A percentile compares a stretch with the other conserved stretches of the same genome.
Conservation (phyloP, 345 rosid genomes). For the Mallotus nudiflorus region DNA sequence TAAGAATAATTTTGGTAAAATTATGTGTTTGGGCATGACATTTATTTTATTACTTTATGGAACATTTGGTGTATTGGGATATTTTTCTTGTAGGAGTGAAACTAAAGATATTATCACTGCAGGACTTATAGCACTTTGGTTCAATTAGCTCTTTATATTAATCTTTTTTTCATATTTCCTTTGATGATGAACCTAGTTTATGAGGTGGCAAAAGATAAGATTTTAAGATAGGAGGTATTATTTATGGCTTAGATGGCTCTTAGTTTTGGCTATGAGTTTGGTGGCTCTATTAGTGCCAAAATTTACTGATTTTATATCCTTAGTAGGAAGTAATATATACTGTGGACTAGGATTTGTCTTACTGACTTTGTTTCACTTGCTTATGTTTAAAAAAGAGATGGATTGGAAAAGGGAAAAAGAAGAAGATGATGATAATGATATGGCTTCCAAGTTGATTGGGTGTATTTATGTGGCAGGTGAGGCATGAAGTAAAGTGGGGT, state of each 20-base stretch:
- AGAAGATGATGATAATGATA: no score
- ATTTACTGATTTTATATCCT: constrained; percentile 79
- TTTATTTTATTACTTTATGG: constrained; percentile 64
- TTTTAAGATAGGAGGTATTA: constrained; percentile 57
- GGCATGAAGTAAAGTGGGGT: no score
- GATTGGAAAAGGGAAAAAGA: constrained; percentile 61
- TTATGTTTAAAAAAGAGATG: constrained; percentile 79
- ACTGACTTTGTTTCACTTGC: constrained; percentile 76
- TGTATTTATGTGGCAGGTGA: no score
- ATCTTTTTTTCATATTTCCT: constrained; percentile 88
- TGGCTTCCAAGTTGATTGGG: no score
- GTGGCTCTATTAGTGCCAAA: constrained; percentile 78
- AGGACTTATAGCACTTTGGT: constrained; percentile 57
- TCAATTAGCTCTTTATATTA: constrained; percentile 71
- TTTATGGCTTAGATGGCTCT: constrained; percentile 75
- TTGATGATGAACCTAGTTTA: constrained; percentile 93
- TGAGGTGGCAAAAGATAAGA: constrained; percentile 78
- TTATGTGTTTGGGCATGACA: constrained; percentile 50
- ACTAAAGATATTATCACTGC: constrained; percentile 79
- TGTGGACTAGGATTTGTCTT: constrained; percentile 75
- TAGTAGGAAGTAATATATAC: constrained; percentile 89
- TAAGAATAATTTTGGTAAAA: constrained; percentile 56
- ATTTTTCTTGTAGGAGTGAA: constrained; percentile 68
- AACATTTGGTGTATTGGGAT: constrained; percentile 67
- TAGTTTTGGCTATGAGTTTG: constrained; percentile 60